Evolutionary conservation across 2,329 filamentous ascomycete genomes (phyloP).

Genomic region (Nemania abortiva): DNA sequence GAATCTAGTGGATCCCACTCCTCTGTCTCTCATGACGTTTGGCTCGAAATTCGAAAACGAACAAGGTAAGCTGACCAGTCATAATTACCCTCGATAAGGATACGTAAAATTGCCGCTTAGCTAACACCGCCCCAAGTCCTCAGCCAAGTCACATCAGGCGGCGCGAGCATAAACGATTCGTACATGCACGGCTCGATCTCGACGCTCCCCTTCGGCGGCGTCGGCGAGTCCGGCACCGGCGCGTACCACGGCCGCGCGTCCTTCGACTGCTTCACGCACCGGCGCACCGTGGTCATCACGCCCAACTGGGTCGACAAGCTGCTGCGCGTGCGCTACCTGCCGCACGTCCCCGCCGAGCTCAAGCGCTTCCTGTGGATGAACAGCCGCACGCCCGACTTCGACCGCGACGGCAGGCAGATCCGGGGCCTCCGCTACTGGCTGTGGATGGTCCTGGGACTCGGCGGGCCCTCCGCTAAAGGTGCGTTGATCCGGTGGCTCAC

Average conservation of each 20-base stretch:
- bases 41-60: slow-evolving; percentile 82
- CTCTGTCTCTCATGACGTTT: slow-evolving; percentile 86
- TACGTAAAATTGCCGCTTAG: background rate
- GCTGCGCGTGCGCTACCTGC: slow-evolving; percentile 76
- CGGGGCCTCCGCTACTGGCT: slow-evolving; percentile 68
- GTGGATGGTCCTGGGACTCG: slow-evolving; percentile 63
- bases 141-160: slow-evolving; percentile 72
- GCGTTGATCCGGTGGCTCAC: slow-evolving; percentile 66
- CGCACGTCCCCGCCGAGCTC: slow-evolving; percentile 64
- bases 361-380: slow-evolving; percentile 59
- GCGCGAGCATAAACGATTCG: slow-evolving; percentile 73
- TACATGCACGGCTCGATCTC: slow-evolving; percentile 78
- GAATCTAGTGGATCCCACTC: slow-evolving; percentile 84
- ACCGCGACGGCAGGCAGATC: slow-evolving; percentile 67
- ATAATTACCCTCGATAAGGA: background rate
- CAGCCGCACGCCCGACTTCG: slow-evolving; percentile 67
- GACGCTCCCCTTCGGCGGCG: slow-evolving; percentile 83
- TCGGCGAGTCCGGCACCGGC: slow-evolving; percentile 82
- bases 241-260: slow-evolving; percentile 81
- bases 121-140: slow-evolving; percentile 59
- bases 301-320: slow-evolving; percentile 76
- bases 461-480: slow-evolving; percentile 62
- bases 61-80: slow-evolving; percentile 65
- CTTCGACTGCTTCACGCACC: slow-evolving; percentile 68
- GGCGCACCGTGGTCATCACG: slow-evolving; percentile 68